phyloP scores from a whole-genome alignment of 257 asterid species.

The Verbena officinalis region DNA sequence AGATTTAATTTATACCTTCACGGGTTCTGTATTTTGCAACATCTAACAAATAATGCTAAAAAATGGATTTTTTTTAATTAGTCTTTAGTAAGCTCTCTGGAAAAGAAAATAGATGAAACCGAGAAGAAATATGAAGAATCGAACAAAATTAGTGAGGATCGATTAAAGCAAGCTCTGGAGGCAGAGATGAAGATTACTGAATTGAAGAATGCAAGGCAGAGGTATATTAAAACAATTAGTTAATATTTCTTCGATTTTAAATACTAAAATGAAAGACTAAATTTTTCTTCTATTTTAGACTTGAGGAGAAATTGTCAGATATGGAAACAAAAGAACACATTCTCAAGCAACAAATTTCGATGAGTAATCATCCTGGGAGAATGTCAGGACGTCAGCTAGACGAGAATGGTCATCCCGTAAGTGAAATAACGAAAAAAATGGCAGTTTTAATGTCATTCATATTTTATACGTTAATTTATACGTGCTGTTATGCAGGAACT shows the following conservation, averaged over 20 bases:
- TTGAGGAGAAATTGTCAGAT: conserved; percentile 69
- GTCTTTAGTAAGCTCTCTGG: conserved; percentile 60
- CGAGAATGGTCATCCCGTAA: conserved; percentile 69
- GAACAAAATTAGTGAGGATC: conserved; percentile 58
- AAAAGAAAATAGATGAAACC: conserved; percentile 54
- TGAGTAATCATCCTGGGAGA: conserved; percentile 44
- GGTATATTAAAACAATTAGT: not conserved
- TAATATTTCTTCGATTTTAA: not conserved
- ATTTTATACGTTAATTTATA: conserved; percentile 3
- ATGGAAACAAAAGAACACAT: conserved; percentile 62
- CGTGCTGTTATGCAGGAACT: conserved; percentile 45
- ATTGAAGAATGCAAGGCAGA: conserved; percentile 62
- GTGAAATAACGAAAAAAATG: conserved; percentile 28
- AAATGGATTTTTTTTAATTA: conserved; percentile 37
- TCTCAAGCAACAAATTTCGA: conserved; percentile 56
- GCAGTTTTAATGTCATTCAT: conserved; percentile 8
- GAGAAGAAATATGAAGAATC: conserved; percentile 63
- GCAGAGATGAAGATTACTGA: conserved; percentile 64
- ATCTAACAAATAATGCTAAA: conserved; percentile 5
- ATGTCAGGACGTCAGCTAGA: conserved; percentile 56
- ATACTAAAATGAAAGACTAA: not conserved
- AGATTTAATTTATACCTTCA: conserved; percentile 14
- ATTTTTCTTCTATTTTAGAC: conserved; percentile 38
- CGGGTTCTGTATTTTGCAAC: conserved; percentile 19
- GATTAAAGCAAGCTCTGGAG: conserved; percentile 62